Base-by-base conservation (phyloP, 495 filamentous ascomycete species). In the Penicillium canariense region DNA sequence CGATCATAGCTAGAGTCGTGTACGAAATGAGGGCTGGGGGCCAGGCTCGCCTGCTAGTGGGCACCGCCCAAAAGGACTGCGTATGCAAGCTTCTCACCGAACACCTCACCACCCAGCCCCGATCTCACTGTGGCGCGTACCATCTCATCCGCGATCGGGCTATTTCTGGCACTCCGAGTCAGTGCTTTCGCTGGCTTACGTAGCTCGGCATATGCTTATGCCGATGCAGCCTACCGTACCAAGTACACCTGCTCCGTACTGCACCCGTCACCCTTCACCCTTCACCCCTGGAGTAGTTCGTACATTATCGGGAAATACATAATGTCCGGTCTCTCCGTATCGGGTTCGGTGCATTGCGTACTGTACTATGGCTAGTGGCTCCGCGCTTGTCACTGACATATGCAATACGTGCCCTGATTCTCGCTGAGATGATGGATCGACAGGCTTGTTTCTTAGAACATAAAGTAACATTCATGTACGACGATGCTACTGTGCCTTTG, bases 121-220 rank as follows among this genome's bases (percentile, higher is more conserved):
- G 39, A 39, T 51, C 46, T 30, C 34, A 1, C 23, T 47, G 56
- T 54, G 56, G 56, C 56, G 50, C 52, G 45, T 56, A 40, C 14
- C 26, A 47, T 45, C 50, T 14, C 26, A 12, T 14, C 25, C 11
- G 26, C 17, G 32, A 57, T 57, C 32, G 12, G 6, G 10, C 30
- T 31, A 48, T 43, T 45, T 32, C 32, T 47, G 42, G 17, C 42
- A 22, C 15, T n/a, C 20, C 9, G 4, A 18, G 47, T 42, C 51
- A 11, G 31, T 44, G 36, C 44, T 50, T 48, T 38, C 23, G 18
- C 9, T 11, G 14, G 38, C 38, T 10, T 40, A 42, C 38, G 38
- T 42, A 42, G n/a, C n/a, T n/a, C n/a, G n/a, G n/a, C n/a, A n/a
- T n/a, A n/a, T n/a, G n/a, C n/a, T n/a, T n/a, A n/a, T n/a, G n/a